Conservation (phyloP, 768 basidiomycete genomes). For the Lactifluus piperatus region DNA sequence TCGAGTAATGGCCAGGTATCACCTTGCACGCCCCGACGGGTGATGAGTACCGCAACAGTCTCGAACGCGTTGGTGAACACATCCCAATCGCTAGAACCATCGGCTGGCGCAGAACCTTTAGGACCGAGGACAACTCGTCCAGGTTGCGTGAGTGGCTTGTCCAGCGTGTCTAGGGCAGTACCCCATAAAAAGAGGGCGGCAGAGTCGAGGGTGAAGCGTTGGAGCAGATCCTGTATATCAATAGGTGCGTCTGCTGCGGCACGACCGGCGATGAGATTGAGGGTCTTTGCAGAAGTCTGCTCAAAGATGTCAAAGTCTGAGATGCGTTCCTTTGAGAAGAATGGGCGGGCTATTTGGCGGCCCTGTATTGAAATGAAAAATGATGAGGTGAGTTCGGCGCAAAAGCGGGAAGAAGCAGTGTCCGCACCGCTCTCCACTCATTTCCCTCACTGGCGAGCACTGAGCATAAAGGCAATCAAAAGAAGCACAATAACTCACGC, state of each 20-base stretch:
- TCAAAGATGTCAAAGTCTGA: slow-evolving; percentile 31
- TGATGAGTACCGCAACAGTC: slow-evolving; percentile 8
- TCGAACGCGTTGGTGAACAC: slow-evolving; percentile 17
- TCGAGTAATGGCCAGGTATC: slow-evolving; percentile 20
- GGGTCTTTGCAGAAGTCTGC: slow-evolving; percentile 23
- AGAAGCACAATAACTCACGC: slow-evolving; percentile 32
- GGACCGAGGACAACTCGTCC: slow-evolving; percentile 21
- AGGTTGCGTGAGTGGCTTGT: slow-evolving; percentile 32
- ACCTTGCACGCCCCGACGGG: slow-evolving; percentile 15
- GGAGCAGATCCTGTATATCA: slow-evolving; percentile 33
- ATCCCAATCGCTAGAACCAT: slow-evolving; percentile 15
- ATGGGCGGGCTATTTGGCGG: slow-evolving; percentile 31
- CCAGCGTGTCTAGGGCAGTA: slow-evolving; percentile 33
- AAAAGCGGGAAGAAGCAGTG: not conserved
- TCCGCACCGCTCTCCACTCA: slow-evolving; percentile 16
- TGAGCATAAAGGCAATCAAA: slow-evolving; percentile 14
- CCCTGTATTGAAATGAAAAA: slow-evolving; percentile 22
- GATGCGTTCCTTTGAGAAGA: slow-evolving; percentile 30
- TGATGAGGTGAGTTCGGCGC: not conserved
- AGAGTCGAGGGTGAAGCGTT: slow-evolving; percentile 43
- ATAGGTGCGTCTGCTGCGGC: not conserved
- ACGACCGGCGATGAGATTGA: slow-evolving; percentile 15
- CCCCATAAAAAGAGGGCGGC: slow-evolving; percentile 49
- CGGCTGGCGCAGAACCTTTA: slow-evolving; percentile 16
- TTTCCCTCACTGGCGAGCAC: slow-evolving; percentile 11